Evolutionary conservation across 2,329 filamentous ascomycete genomes (phyloP).

Genomic region (Metarhizium humberi): DNA sequence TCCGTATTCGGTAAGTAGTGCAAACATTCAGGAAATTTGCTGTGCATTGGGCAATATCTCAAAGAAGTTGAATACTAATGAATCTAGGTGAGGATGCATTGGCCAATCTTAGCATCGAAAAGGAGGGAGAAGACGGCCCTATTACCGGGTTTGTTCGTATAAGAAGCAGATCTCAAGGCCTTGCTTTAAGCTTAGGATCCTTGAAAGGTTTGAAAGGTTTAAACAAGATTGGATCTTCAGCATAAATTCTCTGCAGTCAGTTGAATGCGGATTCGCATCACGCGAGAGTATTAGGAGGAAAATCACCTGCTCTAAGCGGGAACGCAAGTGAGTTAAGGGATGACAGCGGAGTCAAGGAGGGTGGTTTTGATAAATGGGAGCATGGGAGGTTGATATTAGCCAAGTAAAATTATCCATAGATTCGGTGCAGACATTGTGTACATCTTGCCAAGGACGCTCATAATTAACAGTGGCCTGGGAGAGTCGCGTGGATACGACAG

Average conservation of each 20-base stretch:
- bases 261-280: too few species aligned
- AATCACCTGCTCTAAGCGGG: too few species aligned
- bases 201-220: slow-evolving; percentile 94
- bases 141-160: slow-evolving; percentile 97
- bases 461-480: neutral
- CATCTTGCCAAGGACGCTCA: neutral
- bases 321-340: neutral
- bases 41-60: neutral
- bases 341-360: neutral
- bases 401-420: neutral
- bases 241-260: slow-evolving; percentile 10
- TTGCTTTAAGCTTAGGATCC: slow-evolving; percentile 87
- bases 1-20: slow-evolving; percentile 87
- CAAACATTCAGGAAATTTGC: neutral
- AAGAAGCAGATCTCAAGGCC: slow-evolving; percentile 89
- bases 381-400: neutral
- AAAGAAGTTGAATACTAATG: slow-evolving; percentile 13
- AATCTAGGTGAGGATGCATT: slow-evolving; percentile 88
- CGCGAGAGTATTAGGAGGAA: neutral
- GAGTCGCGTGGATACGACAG: neutral
- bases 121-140: slow-evolving; percentile 88
- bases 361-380: neutral
- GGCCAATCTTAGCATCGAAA: slow-evolving; percentile 95
- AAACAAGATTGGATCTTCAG: slow-evolving; percentile 59
- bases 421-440: neutral